phyloP scores from a whole-genome alignment of 2,329 filamentous ascomycete species.

The Onygenales sp. region DNA sequence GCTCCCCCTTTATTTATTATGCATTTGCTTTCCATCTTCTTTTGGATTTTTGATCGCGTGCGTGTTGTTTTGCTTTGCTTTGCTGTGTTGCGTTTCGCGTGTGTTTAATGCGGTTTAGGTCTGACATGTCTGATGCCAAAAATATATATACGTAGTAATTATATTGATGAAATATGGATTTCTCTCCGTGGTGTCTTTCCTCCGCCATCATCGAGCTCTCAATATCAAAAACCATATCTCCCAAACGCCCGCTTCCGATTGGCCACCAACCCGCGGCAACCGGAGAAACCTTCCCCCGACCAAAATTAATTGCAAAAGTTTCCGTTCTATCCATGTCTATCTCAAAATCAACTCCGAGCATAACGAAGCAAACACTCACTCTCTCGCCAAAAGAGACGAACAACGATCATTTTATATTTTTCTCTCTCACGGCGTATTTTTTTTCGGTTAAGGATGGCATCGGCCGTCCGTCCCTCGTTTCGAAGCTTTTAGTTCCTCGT shows the following conservation, averaged over 20 bases:
- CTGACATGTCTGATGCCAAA: not conserved
- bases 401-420: not conserved
- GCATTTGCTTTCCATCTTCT: not conserved
- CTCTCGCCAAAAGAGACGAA: not conserved
- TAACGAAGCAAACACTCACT: not conserved
- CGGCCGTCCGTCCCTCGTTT: not conserved
- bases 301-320: too few species aligned
- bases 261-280: too few species aligned
- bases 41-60: not conserved
- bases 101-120: not conserved
- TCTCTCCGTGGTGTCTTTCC: too few species aligned
- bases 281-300: too few species aligned
- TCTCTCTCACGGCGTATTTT: not conserved
- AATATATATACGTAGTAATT: too few species aligned
- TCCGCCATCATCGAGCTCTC: too few species aligned
- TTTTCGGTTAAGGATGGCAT: not conserved
- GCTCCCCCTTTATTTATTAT: not conserved
- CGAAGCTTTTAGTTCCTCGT: not conserved
- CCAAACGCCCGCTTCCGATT: too few species aligned
- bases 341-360: too few species aligned
- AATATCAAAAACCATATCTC: too few species aligned
- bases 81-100: not conserved
- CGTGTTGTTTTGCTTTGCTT: not conserved
- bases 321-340: too few species aligned
- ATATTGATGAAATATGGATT: too few species aligned